These are phyloP conservation scores for Coemansia aciculifera DNA, from an alignment of 192 early-diverging fungal species.

Conservation along the genomic window DNA sequence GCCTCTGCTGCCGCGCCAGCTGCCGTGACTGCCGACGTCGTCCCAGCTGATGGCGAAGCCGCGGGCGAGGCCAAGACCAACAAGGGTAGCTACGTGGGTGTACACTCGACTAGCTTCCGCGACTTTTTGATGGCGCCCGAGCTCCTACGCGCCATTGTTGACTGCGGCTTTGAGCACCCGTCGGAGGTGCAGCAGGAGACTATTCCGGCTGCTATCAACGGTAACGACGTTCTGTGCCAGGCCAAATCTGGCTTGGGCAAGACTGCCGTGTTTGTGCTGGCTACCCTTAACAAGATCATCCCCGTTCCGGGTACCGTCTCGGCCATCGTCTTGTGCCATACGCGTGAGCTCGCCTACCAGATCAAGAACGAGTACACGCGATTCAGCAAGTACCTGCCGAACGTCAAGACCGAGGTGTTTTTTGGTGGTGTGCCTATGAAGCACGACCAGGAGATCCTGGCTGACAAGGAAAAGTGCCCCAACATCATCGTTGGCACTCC, in stretches of 20 bases:
- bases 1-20: conserved; percentile 14
- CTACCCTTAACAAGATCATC: conserved; percentile 5
- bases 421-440: conserved; percentile 86
- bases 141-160: conserved; percentile 89
- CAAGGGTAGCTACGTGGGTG: conserved; percentile 97
- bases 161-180: conserved; percentile 99
- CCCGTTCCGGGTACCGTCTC: conserved; percentile 71
- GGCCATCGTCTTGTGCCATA: conserved; percentile 95
- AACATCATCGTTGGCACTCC: conserved; percentile 98
- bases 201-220: conserved; percentile 95
- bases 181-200: conserved; percentile 99
- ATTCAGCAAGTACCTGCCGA: conserved; percentile 94
- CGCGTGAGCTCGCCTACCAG: conserved; percentile 97
- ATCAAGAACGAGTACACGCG: conserved; percentile 96
- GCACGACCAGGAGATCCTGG: conserved; percentile 76
- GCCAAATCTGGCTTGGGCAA: conserved; percentile 99
- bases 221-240: conserved; percentile 97
- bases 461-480: conserved; percentile 84
- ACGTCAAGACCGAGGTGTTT: conserved; percentile 89
- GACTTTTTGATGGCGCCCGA: conserved; percentile 98
- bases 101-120: conserved; percentile 98
- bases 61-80: conserved; percentile 75
- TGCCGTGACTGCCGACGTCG: conserved; percentile 47
- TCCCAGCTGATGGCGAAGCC: conserved; percentile 46
- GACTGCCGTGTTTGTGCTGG: conserved; percentile 52